Conservation (phyloP, 2,329 filamentous ascomycete genomes). For the Ophiostoma australiae region DNA sequence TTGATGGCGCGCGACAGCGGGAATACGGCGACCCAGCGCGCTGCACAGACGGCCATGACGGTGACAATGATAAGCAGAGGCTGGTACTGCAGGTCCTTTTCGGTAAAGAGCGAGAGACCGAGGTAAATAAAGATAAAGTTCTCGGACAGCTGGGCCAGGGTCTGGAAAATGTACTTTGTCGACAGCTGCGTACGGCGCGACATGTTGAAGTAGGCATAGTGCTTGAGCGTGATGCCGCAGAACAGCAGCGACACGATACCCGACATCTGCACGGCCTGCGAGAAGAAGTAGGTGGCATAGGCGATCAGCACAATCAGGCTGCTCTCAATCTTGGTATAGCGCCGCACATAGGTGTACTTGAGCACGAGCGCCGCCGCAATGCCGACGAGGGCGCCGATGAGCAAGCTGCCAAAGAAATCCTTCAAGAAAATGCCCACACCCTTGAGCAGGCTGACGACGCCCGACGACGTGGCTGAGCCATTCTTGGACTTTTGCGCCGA, state of each 20-base stretch:
- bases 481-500: conserved; percentile 90
- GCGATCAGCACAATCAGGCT: conserved; percentile 90
- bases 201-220: conserved; percentile 99
- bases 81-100: conserved; percentile 81
- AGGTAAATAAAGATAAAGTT: conserved; percentile 99
- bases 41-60: conserved; percentile 83
- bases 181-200: conserved; percentile 93
- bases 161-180: conserved; percentile 95
- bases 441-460: conserved; percentile 78
- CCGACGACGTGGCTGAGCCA: conserved; percentile 65
- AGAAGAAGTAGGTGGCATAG: conserved; percentile 97
- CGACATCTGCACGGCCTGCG: conserved; percentile 91
- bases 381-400: conserved; percentile 83
- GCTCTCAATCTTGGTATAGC: conserved; percentile 94
- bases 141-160: conserved; percentile 89
- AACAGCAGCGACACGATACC: conserved; percentile 95
- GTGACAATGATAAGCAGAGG: conserved; percentile 93
- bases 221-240: conserved; percentile 96
- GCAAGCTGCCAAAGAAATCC: conserved; percentile 89
- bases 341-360: conserved; percentile 89
- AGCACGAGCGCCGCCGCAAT: conserved; percentile 80
- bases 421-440: conserved; percentile 91
- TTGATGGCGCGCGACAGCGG: conserved; percentile 87
- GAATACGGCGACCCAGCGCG: conserved; percentile 91
- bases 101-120: conserved; percentile 89